Percentiles rank a stretch among this genome's conserved stretches.
These are phyloP conservation scores for Acanthochlamys bracteata DNA, from an alignment of 106 monocot genomes.

Conservation along the genomic window DNA sequence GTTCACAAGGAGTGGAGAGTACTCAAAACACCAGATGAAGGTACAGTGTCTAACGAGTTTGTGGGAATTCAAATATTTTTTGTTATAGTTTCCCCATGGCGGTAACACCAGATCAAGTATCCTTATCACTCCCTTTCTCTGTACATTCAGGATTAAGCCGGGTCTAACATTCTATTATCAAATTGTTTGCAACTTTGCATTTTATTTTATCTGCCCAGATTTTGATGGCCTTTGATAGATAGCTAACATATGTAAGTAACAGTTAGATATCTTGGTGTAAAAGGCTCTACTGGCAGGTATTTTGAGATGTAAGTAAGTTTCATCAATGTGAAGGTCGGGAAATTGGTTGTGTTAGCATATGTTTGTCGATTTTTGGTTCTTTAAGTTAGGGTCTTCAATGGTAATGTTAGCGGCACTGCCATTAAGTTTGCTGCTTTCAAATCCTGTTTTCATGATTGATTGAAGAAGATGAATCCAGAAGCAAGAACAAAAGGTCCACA, in stretches of 20 bases:
- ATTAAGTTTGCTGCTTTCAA: too few species aligned
- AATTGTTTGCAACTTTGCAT: background rate
- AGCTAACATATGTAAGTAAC: constrained; percentile 18
- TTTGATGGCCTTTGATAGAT: constrained; percentile 21
- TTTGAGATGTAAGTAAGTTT: constrained; percentile 25
- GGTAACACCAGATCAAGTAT: background rate
- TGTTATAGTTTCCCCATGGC: background rate
- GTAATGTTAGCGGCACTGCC: too few species aligned
- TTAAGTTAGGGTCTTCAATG: background rate
- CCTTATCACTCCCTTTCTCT: background rate
- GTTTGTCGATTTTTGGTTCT: background rate
- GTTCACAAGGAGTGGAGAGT: constrained; percentile 11
- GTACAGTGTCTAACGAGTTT: background rate
- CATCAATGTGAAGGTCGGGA: background rate
- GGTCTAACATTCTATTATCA: constrained; percentile 1
- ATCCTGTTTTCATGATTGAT: too few species aligned
- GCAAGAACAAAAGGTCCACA: background rate
- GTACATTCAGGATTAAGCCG: background rate
- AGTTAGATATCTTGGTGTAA: constrained; percentile 6
- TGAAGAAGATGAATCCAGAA: too few species aligned
- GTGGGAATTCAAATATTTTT: too few species aligned
- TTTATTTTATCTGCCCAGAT: constrained; percentile 12
- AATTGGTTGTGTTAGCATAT: background rate
- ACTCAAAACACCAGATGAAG: constrained; percentile 3
- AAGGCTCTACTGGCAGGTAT: constrained; percentile 18